Base-by-base conservation (phyloP, 129 eudicot species). In the Oenanthe sinensis region DNA sequence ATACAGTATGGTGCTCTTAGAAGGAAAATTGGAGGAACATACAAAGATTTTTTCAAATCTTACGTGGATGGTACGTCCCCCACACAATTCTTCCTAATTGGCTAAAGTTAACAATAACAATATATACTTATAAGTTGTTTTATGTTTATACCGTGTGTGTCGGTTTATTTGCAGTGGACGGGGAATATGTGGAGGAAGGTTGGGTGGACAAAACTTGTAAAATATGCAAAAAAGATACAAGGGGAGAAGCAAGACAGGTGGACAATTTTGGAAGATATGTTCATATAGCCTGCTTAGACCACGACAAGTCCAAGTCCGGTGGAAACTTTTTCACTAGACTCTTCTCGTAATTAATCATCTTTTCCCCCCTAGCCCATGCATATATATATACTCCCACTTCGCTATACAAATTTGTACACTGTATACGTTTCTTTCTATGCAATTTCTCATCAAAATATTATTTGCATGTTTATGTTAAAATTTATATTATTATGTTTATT, bases 191-290 rank as follows among this genome's bases (percentile, higher is more conserved):
- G 45, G 98, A 95, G 83, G 98, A 95, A 82, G 99, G 99, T 30
- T 95, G 99, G 99, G 94, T 95, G 37, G 99, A 95, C 87, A 95
- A 92, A 80, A 95, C 99, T 24, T 95, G 97, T 86, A 95, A 88
- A 84, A 87, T 95, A 20, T 95, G 98, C 91, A 95, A 90, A 86
- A 91, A 91, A 83, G 98, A 95, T 75, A 95, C 98, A 16, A 84
- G 79, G 52, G 92, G 92, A 13, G 97, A 92, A 62, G 65, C 96
- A 77, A 90, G 99, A 82, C 99, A 95, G 83, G 84, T 84, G 37
- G 99, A 95, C 81, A 87, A 83, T 83, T 75, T 87, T 22, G 99
- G 99, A 40, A 86, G 97, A 90, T 95, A 95, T 68, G 91, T 83
- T 78, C 99, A 95, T 68, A 90, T 90, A 10, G 94, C 97, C 77